Evolutionary conservation across 352 stramenopile species (phyloP).

Genomic region (Phytopythium kandeliae): DNA sequence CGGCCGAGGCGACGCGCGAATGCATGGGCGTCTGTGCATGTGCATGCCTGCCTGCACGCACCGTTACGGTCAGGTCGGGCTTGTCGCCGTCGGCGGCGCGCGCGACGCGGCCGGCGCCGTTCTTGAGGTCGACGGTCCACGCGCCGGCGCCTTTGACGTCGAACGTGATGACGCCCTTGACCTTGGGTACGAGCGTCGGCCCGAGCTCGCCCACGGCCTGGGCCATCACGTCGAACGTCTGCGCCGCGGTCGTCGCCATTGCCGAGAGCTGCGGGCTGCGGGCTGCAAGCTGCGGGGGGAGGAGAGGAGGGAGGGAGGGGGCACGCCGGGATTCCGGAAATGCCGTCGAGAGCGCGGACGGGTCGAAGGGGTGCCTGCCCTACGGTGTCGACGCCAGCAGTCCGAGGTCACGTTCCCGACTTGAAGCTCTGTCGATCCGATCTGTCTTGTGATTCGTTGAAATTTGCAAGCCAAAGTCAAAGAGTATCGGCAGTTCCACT

Average conservation of each 20-base stretch:
- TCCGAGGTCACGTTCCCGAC: neutral
- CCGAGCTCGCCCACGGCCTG: conserved; percentile 61
- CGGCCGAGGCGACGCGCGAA: no score
- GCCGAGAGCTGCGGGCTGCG: neutral
- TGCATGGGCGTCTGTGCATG: no score
- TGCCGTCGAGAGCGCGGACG: conserved; percentile 10
- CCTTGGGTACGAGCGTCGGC: conserved; percentile 60
- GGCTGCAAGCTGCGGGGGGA: neutral
- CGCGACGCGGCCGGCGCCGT: conserved; percentile 58
- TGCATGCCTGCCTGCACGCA: conserved; percentile 9
- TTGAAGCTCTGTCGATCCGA: no score
- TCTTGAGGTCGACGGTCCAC: conserved; percentile 81
- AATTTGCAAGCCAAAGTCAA: no score
- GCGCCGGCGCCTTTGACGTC: conserved; percentile 56
- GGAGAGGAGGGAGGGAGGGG: neutral
- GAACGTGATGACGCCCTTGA: conserved; percentile 82
- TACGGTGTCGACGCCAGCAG: neutral
- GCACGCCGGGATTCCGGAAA: conserved; percentile 11
- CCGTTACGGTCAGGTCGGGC: conserved; percentile 70
- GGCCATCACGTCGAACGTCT: conserved; percentile 71
- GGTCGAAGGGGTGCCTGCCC: no score
- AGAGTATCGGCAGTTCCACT: no score
- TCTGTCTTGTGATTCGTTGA: no score
- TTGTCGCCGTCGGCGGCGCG: conserved; percentile 40
- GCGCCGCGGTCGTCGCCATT: conserved; percentile 38